These are phyloP conservation scores for Podospora appendiculata DNA, from an alignment of 495 filamentous ascomycete species.

Conservation along the genomic window DNA sequence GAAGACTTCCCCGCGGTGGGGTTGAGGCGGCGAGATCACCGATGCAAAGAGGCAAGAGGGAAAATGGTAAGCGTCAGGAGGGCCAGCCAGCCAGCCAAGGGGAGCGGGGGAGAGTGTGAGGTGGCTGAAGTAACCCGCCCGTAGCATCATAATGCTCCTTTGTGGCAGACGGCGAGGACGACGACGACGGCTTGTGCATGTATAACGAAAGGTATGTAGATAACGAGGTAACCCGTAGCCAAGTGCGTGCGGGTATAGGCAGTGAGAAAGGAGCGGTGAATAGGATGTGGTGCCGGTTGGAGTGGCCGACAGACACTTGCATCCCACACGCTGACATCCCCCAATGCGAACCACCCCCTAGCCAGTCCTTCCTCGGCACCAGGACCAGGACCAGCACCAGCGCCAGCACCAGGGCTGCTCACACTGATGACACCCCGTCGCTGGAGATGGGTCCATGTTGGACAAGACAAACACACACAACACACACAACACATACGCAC, in stretches of 20 bases:
- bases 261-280: background rate
- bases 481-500: too few species aligned
- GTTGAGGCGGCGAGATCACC: constrained; percentile 2
- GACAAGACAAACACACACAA: too few species aligned
- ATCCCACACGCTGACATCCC: too few species aligned
- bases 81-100: background rate
- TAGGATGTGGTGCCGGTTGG: background rate
- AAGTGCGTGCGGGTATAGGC: background rate
- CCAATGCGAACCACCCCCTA: too few species aligned
- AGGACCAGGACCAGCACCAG: too few species aligned
- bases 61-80: background rate
- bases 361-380: too few species aligned
- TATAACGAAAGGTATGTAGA: background rate
- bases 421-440: too few species aligned
- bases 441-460: too few species aligned
- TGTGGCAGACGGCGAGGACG: too few species aligned
- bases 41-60: background rate
- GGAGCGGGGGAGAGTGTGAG: background rate
- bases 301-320: background rate
- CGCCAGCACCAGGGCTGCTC: too few species aligned
- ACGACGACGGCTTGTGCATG: background rate
- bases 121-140: constrained; percentile 11
- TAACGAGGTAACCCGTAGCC: too few species aligned
- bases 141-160: constrained; percentile 1
- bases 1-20: constrained; percentile 21